These are phyloP conservation scores for Yarrowia porcina DNA, from an alignment of 805 yeast species.

Conservation along the genomic window DNA sequence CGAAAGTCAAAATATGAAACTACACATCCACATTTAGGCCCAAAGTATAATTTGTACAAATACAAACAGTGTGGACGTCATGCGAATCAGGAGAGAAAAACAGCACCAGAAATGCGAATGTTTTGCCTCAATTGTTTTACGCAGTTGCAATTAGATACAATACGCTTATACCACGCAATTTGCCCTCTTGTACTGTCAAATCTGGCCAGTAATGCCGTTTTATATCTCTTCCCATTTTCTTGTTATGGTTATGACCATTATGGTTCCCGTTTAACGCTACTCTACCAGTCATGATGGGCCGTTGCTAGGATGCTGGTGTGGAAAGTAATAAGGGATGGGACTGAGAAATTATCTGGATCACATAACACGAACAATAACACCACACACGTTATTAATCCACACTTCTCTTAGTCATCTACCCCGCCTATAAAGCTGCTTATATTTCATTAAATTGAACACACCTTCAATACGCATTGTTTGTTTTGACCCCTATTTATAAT, in stretches of 20 bases:
- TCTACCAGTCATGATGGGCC: not conserved
- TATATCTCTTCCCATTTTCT: too few relatives aligned
- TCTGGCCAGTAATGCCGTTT: too few relatives aligned
- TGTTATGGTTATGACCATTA: not conserved
- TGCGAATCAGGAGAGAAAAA: not conserved
- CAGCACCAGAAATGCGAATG: too few relatives aligned
- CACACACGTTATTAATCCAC: too few relatives aligned
- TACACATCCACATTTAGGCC: not conserved
- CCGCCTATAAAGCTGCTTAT: not conserved
- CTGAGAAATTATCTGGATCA: too few relatives aligned
- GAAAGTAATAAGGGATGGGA: too few relatives aligned
- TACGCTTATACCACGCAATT: too few relatives aligned
- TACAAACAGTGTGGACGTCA: conserved; percentile 1
- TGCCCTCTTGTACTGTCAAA: not conserved
- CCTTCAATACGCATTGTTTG: not conserved
- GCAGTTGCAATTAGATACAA: not conserved
- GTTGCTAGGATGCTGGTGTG: not conserved
- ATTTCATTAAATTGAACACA: not conserved
- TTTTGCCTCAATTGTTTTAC: too few relatives aligned
- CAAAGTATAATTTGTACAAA: not conserved
- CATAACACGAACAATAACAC: not conserved
- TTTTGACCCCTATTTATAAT: conserved; percentile 22
- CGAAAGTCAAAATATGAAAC: not conserved
- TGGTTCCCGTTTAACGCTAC: not conserved
- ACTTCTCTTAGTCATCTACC: too few relatives aligned